phyloP scores from a whole-genome alignment of 495 filamentous ascomycete genomes.

The Ascodesmis nigricans region DNA sequence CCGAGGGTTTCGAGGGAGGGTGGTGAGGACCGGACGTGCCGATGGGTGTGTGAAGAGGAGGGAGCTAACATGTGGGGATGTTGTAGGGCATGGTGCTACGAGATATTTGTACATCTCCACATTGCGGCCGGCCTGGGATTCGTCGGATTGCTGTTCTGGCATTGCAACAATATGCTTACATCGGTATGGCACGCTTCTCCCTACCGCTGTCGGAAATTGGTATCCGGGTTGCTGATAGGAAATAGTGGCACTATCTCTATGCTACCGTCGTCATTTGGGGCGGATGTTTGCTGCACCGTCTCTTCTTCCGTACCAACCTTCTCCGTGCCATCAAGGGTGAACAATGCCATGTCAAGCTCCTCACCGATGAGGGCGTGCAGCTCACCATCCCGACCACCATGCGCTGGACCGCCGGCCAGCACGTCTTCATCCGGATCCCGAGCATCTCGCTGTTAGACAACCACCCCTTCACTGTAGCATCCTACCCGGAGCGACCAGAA shows the following conservation, averaged over 20 bases:
- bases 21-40: constrained; percentile 20
- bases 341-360: constrained; percentile 62
- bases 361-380: constrained; percentile 81
- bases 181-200: constrained; percentile 25
- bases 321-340: constrained; percentile 71
- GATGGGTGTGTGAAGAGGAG: too few species aligned
- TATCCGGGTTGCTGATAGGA: too few species aligned
- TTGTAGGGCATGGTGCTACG: constrained; percentile 39
- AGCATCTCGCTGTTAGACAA: constrained; percentile 75
- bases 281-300: constrained; percentile 37
- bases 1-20: neutral
- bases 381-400: constrained; percentile 82
- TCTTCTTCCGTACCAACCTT: constrained; percentile 55
- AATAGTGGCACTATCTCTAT: constrained; percentile 76
- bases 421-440: constrained; percentile 84
- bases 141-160: constrained; percentile 80
- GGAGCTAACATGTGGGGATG: too few species aligned
- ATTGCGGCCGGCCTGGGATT: constrained; percentile 62
- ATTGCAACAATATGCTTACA: constrained; percentile 74
- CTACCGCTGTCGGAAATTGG: too few species aligned
- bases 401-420: constrained; percentile 83
- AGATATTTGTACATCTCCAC: constrained; percentile 63
- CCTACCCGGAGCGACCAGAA: constrained; percentile 54
- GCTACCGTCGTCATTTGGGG: constrained; percentile 63
- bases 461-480: constrained; percentile 89